phyloP scores from a whole-genome alignment of 1,284 basidiomycete genomes.

The Sporisorium reilianum region DNA sequence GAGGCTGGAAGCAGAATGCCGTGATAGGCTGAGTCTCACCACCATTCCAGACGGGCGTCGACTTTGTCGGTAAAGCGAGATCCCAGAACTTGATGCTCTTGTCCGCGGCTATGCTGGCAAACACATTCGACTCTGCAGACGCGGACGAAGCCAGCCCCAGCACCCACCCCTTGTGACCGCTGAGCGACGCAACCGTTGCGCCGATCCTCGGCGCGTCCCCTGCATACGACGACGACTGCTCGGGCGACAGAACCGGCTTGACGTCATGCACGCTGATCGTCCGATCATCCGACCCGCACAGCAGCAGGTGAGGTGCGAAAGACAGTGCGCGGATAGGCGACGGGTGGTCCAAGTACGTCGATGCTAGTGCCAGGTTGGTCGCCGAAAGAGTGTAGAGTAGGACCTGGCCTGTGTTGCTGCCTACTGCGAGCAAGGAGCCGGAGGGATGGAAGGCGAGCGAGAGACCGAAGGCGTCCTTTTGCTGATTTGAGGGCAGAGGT shows the following conservation, averaged over 20 bases:
- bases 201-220: constrained; percentile 11
- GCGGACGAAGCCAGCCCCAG: neutral
- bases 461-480: constrained; percentile 37
- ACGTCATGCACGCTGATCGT: constrained; percentile 44
- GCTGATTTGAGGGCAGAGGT: neutral
- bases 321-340: constrained; percentile 33
- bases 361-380: neutral
- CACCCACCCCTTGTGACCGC: constrained; percentile 44
- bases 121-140: constrained; percentile 2
- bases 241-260: constrained; percentile 12
- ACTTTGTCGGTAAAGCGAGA: constrained; percentile 21
- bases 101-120: constrained; percentile 43
- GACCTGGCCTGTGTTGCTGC: constrained; percentile 29
- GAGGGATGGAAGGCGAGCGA: constrained; percentile 29
- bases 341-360: constrained; percentile 34
- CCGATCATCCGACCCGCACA: constrained; percentile 40
- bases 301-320: constrained; percentile 27
- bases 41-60: constrained; percentile 40
- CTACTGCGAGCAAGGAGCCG: constrained; percentile 18
- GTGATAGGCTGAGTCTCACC: constrained; percentile 17
- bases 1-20: constrained; percentile 31
- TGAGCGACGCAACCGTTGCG: constrained; percentile 23
- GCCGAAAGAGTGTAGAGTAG: constrained; percentile 31
- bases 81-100: constrained; percentile 53
- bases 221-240: neutral